A percentile compares a stretch with the other conserved stretches of the same genome.
These are phyloP conservation scores for Skeletonema costatum DNA, from an alignment of 108 stramenopile genomes.

Conservation along the genomic window DNA sequence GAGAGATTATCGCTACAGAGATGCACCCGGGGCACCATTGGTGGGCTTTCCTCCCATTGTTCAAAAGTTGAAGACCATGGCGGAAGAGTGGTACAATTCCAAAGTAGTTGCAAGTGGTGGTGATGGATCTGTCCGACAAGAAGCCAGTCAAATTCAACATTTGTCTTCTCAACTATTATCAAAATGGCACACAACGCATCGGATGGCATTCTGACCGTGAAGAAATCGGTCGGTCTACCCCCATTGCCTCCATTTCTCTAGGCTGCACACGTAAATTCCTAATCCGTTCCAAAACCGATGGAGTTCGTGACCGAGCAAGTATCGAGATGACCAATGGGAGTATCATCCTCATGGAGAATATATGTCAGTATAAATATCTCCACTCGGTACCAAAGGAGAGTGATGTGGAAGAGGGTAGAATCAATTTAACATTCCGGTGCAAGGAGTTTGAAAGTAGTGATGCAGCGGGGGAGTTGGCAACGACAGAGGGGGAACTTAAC, in stretches of 20 bases:
- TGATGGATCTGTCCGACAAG: not conserved
- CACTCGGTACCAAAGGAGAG: slow-evolving; percentile 61
- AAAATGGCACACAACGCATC: slow-evolving; percentile 62
- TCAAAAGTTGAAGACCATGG: slow-evolving; percentile 24
- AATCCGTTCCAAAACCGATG: slow-evolving; percentile 59
- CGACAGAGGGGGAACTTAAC: slow-evolving; percentile 54
- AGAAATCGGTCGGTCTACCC: slow-evolving; percentile 67
- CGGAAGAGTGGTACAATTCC: slow-evolving; percentile 68
- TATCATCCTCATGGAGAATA: slow-evolving; percentile 67
- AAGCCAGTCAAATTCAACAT: slow-evolving; percentile 63
- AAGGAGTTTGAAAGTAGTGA: slow-evolving; percentile 30
- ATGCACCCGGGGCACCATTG: slow-evolving; percentile 51
- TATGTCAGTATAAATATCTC: slow-evolving; percentile 60
- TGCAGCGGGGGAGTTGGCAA: slow-evolving; percentile 12
- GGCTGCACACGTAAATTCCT: slow-evolving; percentile 60
- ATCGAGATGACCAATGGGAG: slow-evolving; percentile 55
- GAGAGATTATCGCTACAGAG: slow-evolving; percentile 50
- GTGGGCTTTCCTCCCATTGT: slow-evolving; percentile 31
- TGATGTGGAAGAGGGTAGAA: slow-evolving; percentile 54
- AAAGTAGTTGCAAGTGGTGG: not conserved
- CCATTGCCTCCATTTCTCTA: slow-evolving; percentile 67
- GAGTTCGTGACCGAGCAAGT: slow-evolving; percentile 46
- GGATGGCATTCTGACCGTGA: slow-evolving; percentile 83
- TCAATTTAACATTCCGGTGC: slow-evolving; percentile 77
- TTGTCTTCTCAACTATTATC: slow-evolving; percentile 75